Conservation (phyloP, 352 stramenopile genomes). For the Globisporangium barbulae region DNA sequence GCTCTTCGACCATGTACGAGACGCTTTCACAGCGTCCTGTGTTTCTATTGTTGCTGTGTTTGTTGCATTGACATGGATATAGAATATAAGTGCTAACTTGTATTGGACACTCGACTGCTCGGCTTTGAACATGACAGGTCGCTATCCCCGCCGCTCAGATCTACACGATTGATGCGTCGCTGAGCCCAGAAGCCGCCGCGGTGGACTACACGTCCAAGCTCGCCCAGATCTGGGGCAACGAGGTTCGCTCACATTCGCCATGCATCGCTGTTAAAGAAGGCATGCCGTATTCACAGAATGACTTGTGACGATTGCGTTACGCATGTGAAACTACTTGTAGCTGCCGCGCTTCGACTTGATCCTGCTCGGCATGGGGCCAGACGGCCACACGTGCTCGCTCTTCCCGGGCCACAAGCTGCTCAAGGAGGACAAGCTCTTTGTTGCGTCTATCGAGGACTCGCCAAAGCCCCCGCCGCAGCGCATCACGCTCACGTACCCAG, state of each 20-base stretch:
- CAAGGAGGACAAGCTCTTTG: constrained; percentile 76
- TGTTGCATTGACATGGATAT: not conserved
- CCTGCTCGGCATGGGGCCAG: constrained; percentile 96
- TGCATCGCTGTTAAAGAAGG: not conserved
- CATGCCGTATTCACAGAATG: not conserved
- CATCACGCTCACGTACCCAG: constrained; percentile 96
- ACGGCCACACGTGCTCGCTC: constrained; percentile 98
- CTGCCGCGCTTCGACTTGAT: constrained; percentile 93
- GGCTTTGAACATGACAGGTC: constrained; percentile 29
- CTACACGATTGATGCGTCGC: constrained; percentile 89
- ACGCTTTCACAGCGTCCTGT: not conserved
- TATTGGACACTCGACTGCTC: not conserved
- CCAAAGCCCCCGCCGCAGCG: constrained; percentile 96
- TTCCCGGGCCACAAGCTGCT: constrained; percentile 95
- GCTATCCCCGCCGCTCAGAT: constrained; percentile 80
- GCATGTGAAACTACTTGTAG: constrained; percentile 18
- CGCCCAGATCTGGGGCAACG: constrained; percentile 49
- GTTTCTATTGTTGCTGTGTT: not conserved
- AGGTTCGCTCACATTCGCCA: constrained; percentile 26
- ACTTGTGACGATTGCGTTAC: not conserved
- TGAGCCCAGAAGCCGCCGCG: constrained; percentile 57
- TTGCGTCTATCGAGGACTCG: constrained; percentile 96
- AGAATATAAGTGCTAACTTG: not conserved
- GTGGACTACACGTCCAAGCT: constrained; percentile 77
- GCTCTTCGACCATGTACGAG: constrained; percentile 83